phyloP scores from a whole-genome alignment of 257 asterid genomes.

The Hygrophila difformis region DNA sequence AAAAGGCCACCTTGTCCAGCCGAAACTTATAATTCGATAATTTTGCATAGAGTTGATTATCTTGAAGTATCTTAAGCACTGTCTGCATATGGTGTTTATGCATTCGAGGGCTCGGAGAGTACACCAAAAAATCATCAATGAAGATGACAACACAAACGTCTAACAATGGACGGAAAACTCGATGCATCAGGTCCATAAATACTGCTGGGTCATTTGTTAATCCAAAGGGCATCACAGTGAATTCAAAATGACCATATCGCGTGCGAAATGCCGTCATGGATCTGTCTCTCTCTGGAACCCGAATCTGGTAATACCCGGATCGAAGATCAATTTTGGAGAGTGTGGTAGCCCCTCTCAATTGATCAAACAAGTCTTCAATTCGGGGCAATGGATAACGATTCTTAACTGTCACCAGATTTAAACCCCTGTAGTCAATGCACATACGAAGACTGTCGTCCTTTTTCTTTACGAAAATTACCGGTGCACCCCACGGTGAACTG shows the following conservation, averaged over 20 bases:
- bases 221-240: too few species aligned
- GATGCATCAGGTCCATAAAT: too few species aligned
- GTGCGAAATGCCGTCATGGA: background rate
- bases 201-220: too few species aligned
- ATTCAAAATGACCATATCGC: background rate
- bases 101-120: background rate
- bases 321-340: too few species aligned
- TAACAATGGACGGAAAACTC: too few species aligned
- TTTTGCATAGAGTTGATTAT: conserved; percentile 1
- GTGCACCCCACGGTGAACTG: conserved; percentile 3
- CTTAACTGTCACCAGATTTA: conserved; percentile 4
- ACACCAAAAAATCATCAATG: conserved; percentile 7
- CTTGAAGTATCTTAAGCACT: background rate
- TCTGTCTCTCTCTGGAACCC: background rate
- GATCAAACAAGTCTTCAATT: background rate
- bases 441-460: background rate
- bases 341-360: background rate
- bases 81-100: background rate
- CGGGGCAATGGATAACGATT: background rate
- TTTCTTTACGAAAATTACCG: conserved; percentile 1
- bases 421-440: background rate
- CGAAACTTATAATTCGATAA: conserved; percentile 6
- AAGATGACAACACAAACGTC: background rate
- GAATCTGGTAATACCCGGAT: too few species aligned
- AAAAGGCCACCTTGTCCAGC: background rate